Evolutionary conservation across 2,329 filamentous ascomycete genomes (phyloP).

Genomic region (Diaporthe capsici): DNA sequence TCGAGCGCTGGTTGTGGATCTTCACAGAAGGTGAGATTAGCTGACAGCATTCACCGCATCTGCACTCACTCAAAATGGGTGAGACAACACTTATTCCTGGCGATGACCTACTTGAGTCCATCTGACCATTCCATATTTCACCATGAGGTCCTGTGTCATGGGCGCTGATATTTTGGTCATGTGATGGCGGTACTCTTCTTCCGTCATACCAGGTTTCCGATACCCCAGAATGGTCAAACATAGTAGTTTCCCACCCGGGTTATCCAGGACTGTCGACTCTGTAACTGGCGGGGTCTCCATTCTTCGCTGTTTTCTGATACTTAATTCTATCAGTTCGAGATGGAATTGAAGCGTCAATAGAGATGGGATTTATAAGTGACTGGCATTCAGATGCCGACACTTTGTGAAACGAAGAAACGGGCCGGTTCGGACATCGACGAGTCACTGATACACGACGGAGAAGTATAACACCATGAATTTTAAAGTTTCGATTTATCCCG

Average conservation of each 20-base stretch:
- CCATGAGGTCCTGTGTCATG: slow-evolving; percentile 62
- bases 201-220: slow-evolving; percentile 61
- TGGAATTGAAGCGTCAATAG: not conserved
- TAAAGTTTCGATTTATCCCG: not conserved
- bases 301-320: not conserved
- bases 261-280: not conserved
- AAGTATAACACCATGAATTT: not conserved
- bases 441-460: not conserved
- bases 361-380: not conserved
- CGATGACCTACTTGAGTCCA: slow-evolving; percentile 57
- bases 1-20: slow-evolving; percentile 57
- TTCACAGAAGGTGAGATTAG: slow-evolving; percentile 43
- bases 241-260: slow-evolving; percentile 47
- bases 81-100: not conserved
- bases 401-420: not conserved
- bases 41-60: not conserved
- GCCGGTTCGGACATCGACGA: slow-evolving; percentile 4
- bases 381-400: not conserved
- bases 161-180: slow-evolving; percentile 63
- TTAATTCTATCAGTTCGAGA: not conserved
- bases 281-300: not conserved
- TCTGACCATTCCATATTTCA: slow-evolving; percentile 61
- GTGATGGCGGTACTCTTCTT: slow-evolving; percentile 61
- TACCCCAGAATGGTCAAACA: slow-evolving; percentile 66
- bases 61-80: no score